These are phyloP conservation scores for Cercophora samala DNA, from an alignment of 495 filamentous ascomycete genomes.

Conservation along the genomic window DNA sequence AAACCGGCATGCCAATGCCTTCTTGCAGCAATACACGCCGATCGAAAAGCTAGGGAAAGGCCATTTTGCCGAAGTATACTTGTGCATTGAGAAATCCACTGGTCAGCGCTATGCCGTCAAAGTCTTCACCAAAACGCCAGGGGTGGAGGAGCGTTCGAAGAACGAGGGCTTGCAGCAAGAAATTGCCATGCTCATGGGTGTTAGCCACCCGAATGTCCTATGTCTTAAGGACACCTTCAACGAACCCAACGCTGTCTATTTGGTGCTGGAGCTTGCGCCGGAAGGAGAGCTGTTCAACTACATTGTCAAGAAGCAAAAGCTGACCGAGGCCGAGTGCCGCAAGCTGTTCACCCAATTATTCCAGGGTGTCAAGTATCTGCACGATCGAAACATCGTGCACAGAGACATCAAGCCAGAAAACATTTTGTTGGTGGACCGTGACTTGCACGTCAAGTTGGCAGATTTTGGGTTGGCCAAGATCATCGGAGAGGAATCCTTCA, in stretches of 20 bases:
- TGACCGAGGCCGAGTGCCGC: slow-evolving; percentile 77
- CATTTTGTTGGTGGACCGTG: slow-evolving; percentile 81
- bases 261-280: slow-evolving; percentile 85
- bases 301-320: slow-evolving; percentile 82
- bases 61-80: slow-evolving; percentile 92
- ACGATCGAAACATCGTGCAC: slow-evolving; percentile 96
- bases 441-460: slow-evolving; percentile 84
- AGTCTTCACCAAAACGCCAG: slow-evolving; percentile 78
- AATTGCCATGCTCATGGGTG: slow-evolving; percentile 91
- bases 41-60: slow-evolving; percentile 89
- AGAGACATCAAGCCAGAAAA: slow-evolving; percentile 99
- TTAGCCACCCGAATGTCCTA: slow-evolving; percentile 92
- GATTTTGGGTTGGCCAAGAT: slow-evolving; percentile 99
- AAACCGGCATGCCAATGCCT: slow-evolving; percentile 68
- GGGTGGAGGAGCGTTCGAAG: slow-evolving; percentile 75
- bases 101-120: slow-evolving; percentile 90
- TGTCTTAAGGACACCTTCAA: slow-evolving; percentile 95
- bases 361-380: slow-evolving; percentile 90
- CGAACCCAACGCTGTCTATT: slow-evolving; percentile 83
- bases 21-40: slow-evolving; percentile 80
- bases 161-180: slow-evolving; percentile 87
- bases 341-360: slow-evolving; percentile 91
- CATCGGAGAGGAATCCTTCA: slow-evolving; percentile 97
- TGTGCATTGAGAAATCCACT: slow-evolving; percentile 80
- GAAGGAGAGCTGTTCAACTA: slow-evolving; percentile 95